Conservation (phyloP, 345 rosid genomes). For the Odontarrhena argentea region DNA sequence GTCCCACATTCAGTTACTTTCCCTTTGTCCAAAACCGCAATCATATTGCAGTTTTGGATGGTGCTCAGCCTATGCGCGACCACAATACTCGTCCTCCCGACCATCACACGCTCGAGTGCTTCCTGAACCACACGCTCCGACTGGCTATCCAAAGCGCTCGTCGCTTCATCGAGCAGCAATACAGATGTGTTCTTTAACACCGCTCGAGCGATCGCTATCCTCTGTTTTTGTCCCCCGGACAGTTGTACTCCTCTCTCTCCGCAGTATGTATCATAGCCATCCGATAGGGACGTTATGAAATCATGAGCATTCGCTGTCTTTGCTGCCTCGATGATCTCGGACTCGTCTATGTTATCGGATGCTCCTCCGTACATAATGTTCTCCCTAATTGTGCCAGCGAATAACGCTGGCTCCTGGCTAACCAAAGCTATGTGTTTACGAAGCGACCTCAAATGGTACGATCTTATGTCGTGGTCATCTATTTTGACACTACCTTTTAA, state of each 20-base stretch:
- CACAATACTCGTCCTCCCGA: slow-evolving; percentile 61
- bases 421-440: slow-evolving; percentile 69
- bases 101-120: slow-evolving; percentile 59
- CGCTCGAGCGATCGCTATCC: slow-evolving; percentile 68
- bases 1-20: slow-evolving; percentile 57
- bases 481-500: slow-evolving; percentile 51
- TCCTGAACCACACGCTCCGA: slow-evolving; percentile 62
- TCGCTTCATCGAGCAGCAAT: slow-evolving; percentile 63
- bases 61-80: slow-evolving; percentile 67
- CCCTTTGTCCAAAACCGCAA: slow-evolving; percentile 58
- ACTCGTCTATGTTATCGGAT: slow-evolving; percentile 38
- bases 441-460: slow-evolving; percentile 54
- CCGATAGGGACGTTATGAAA: slow-evolving; percentile 48
- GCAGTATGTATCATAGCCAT: slow-evolving; percentile 59
- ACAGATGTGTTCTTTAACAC: slow-evolving; percentile 53
- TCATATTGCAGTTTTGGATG: slow-evolving; percentile 53
- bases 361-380: slow-evolving; percentile 58
- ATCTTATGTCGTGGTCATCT: slow-evolving; percentile 53
- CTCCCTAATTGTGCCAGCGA: slow-evolving; percentile 60
- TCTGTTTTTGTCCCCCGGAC: slow-evolving; percentile 69
- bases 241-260: slow-evolving; percentile 62
- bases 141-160: slow-evolving; percentile 65
- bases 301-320: slow-evolving; percentile 67
- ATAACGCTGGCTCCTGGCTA: slow-evolving; percentile 69
- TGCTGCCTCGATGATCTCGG: slow-evolving; percentile 55